Evolutionary conservation across 441 rosid species (phyloP).

Genomic region (Viola pubescens): DNA sequence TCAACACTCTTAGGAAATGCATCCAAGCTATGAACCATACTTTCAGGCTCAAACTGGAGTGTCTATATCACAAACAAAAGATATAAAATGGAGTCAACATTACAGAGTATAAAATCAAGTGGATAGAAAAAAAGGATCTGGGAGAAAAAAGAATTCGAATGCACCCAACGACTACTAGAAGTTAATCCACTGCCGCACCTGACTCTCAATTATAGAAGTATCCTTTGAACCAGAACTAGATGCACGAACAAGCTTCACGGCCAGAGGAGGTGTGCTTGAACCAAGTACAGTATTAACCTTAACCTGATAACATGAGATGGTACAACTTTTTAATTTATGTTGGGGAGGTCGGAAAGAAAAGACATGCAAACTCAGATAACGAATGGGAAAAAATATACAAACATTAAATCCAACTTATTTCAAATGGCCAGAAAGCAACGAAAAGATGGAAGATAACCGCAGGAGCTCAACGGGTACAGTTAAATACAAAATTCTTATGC

Average conservation of each 20-base stretch:
- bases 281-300: conserved; percentile 79
- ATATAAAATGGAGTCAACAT: not conserved
- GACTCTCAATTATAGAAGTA: conserved; percentile 48
- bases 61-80: conserved; percentile 37
- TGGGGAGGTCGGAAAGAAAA: not conserved
- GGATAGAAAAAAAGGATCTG: conserved; percentile 9
- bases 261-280: conserved; percentile 69
- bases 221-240: conserved; percentile 42
- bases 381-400: not conserved
- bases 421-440: not conserved
- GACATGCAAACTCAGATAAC: not conserved
- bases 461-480: not conserved
- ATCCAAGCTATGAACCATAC: conserved; percentile 39
- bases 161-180: conserved; percentile 6
- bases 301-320: conserved; percentile 41
- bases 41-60: conserved; percentile 59
- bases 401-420: not conserved
- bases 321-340: conserved; percentile 6
- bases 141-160: conserved; percentile 7
- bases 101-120: conserved; percentile 8
- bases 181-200: conserved; percentile 35
- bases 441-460: not conserved
- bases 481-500: not conserved
- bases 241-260: conserved; percentile 59
- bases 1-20: conserved; percentile 46